phyloP scores from a whole-genome alignment of 2,329 filamentous ascomycete species.

The Cladosporium sp. region DNA sequence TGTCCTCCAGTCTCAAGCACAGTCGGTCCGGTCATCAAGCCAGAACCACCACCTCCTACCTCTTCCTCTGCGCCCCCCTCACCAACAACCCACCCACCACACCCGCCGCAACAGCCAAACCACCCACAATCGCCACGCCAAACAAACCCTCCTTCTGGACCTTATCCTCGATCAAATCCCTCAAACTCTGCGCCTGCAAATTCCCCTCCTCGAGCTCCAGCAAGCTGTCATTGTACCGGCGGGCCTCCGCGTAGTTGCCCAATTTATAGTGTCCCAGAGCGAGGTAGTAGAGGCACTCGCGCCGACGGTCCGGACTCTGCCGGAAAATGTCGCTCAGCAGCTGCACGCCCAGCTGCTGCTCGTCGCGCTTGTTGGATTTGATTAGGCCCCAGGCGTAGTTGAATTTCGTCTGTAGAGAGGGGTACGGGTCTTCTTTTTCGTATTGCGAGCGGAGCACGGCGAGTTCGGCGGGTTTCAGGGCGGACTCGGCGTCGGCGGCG shows the following conservation, averaged over 20 bases:
- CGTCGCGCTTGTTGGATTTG: slow-evolving; percentile 77
- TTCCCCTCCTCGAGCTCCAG: slow-evolving; percentile 89
- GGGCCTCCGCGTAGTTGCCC: slow-evolving; percentile 92
- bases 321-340: slow-evolving; percentile 97
- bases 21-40: not conserved
- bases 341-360: slow-evolving; percentile 92
- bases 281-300: slow-evolving; percentile 98
- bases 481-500: slow-evolving; percentile 94
- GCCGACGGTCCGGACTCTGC: slow-evolving; percentile 81
- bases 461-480: slow-evolving; percentile 86
- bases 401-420: slow-evolving; percentile 97
- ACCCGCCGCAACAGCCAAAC: slow-evolving; percentile 88
- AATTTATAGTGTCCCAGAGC: slow-evolving; percentile 97
- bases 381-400: slow-evolving; percentile 99
- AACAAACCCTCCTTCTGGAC: slow-evolving; percentile 91
- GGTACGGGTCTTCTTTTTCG: slow-evolving; percentile 96
- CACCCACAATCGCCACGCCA: slow-evolving; percentile 92
- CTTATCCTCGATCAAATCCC: slow-evolving; percentile 88
- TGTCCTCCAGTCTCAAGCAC: too few species aligned
- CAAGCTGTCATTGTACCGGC: slow-evolving; percentile 89
- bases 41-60: slow-evolving; percentile 14
- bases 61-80: slow-evolving; percentile 54
- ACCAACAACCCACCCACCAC: slow-evolving; percentile 85
- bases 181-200: slow-evolving; percentile 82
- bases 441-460: slow-evolving; percentile 90